These are phyloP conservation scores for Diaporthe vaccinii DNA, from an alignment of 2,329 filamentous ascomycete species.

Conservation along the genomic window DNA sequence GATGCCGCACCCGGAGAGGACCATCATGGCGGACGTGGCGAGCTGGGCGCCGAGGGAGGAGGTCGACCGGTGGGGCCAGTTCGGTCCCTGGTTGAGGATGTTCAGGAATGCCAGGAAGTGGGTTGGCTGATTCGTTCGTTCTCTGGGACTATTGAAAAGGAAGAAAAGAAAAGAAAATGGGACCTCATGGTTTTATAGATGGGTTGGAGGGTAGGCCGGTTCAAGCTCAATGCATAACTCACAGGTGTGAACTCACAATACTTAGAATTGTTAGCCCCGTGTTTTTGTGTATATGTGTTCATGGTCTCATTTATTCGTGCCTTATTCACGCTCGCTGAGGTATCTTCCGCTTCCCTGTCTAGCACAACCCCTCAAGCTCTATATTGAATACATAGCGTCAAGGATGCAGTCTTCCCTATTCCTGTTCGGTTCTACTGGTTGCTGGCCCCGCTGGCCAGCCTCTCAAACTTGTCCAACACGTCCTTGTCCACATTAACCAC, in stretches of 20 bases:
- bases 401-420: neutral
- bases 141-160: neutral
- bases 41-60: conserved; percentile 77
- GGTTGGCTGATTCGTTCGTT: conserved; percentile 70
- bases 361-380: neutral
- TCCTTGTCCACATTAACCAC: conserved; percentile 81
- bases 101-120: conserved; percentile 91
- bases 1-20: conserved; percentile 97
- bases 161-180: neutral
- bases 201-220: neutral
- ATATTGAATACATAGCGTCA: neutral
- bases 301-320: conserved; percentile 31
- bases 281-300: neutral
- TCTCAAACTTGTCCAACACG: conserved; percentile 74
- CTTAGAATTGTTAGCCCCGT: neutral
- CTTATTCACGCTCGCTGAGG: conserved; percentile 29
- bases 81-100: conserved; percentile 87
- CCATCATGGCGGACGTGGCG: conserved; percentile 81
- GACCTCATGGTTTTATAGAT: neutral
- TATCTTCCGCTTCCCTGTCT: conserved; percentile 31
- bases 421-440: neutral
- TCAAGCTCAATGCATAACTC: conserved; percentile 10
- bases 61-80: conserved; percentile 79
- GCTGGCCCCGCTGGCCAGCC: conserved; percentile 46
- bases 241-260: neutral